Percentiles rank a stretch among this genome's conserved stretches.
phyloP scores from a whole-genome alignment of 1,284 basidiomycete species.

The Prillingera fragicola region DNA sequence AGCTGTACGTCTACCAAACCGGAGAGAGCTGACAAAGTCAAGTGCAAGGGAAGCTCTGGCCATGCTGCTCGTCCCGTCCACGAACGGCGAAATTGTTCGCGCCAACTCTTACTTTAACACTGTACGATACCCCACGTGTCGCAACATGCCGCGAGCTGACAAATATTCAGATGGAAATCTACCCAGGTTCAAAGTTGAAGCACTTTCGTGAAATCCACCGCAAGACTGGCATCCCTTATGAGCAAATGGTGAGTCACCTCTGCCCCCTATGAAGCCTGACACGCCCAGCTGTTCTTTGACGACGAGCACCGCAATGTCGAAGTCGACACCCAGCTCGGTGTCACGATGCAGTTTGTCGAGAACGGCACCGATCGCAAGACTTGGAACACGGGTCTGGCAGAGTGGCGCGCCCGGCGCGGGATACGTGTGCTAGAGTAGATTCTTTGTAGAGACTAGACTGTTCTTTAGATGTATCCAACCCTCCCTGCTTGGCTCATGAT shows the following conservation, averaged over 20 bases:
- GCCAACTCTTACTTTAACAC: constrained; percentile 68
- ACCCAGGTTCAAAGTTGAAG: constrained; percentile 73
- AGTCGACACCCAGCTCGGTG: constrained; percentile 62
- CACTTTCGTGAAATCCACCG: constrained; percentile 73
- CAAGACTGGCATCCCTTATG: constrained; percentile 72
- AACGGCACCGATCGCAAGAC: constrained; percentile 32
- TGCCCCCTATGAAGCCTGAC: no score
- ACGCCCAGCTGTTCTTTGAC: constrained; percentile 66
- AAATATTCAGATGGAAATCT: constrained; percentile 68
- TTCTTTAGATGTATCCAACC: no score
- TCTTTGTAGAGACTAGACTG: no score
- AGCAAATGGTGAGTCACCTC: constrained; percentile 64
- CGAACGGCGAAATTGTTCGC: constrained; percentile 49
- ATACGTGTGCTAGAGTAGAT: no score
- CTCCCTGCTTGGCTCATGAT: no score
- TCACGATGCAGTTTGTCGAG: constrained; percentile 57
- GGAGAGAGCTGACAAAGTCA: constrained; percentile 6
- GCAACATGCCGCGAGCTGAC: background rate
- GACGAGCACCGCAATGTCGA: constrained; percentile 72
- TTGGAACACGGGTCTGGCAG: constrained; percentile 27
- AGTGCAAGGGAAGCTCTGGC: constrained; percentile 71
- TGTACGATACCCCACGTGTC: constrained; percentile 16
- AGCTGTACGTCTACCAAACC: constrained; percentile 56
- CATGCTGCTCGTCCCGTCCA: constrained; percentile 60
- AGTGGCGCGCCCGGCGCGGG: constrained; percentile 31